Conservation (phyloP, 2,329 filamentous ascomycete species). For the Macrophomina tecta region DNA sequence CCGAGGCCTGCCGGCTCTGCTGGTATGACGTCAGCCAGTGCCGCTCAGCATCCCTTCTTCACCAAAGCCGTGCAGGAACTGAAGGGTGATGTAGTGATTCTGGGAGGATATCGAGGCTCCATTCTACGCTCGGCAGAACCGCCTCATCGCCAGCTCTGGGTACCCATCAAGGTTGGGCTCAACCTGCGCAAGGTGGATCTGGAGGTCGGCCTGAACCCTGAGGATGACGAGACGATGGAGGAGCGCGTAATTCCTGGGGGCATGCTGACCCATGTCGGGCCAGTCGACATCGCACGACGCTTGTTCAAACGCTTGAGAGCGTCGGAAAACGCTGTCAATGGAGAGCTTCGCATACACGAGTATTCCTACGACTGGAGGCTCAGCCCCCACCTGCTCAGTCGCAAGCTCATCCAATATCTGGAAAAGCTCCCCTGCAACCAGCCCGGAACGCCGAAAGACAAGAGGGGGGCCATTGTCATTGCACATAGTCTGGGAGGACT, state of each 20-base stretch:
- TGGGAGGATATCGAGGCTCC: constrained; percentile 91
- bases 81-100: constrained; percentile 82
- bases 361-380: constrained; percentile 96
- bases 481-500: constrained; percentile 88
- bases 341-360: constrained; percentile 80
- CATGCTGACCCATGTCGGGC: constrained; percentile 90
- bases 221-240: constrained; percentile 84
- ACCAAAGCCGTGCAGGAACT: constrained; percentile 68
- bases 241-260: constrained; percentile 83
- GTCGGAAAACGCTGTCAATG: constrained; percentile 73
- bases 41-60: constrained; percentile 57
- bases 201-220: constrained; percentile 79
- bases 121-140: constrained; percentile 83
- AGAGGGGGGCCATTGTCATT: constrained; percentile 77
- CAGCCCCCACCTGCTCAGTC: constrained; percentile 77
- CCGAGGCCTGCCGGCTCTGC: neutral
- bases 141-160: constrained; percentile 88
- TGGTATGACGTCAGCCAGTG: constrained; percentile 35
- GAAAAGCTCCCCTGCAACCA: constrained; percentile 77
- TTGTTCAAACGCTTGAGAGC: constrained; percentile 79
- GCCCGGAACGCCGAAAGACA: constrained; percentile 56
- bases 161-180: constrained; percentile 88
- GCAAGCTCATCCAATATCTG: constrained; percentile 74
- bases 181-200: constrained; percentile 92
- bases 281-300: constrained; percentile 84